Conservation (phyloP, 768 basidiomycete genomes). For the Boletus rufocinnamomeus region DNA sequence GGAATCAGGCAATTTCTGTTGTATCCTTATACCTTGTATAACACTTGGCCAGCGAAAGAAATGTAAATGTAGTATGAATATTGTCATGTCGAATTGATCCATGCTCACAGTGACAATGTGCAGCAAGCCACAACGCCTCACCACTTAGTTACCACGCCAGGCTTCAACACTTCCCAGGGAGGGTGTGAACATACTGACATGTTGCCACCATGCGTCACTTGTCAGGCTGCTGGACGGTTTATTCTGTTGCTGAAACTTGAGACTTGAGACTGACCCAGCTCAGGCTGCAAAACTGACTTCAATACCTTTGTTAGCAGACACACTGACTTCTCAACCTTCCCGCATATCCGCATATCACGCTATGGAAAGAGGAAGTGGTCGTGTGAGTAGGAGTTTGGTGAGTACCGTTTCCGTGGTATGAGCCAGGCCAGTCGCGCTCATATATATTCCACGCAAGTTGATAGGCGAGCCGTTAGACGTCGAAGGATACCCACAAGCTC, state of each 20-base stretch:
- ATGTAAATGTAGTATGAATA: not conserved
- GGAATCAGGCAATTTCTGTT: not conserved
- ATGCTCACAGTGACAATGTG: not conserved
- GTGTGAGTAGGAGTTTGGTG: slow-evolving; percentile 14
- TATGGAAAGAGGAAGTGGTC: slow-evolving; percentile 3
- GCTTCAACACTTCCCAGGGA: slow-evolving; percentile 16
- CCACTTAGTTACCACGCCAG: not conserved
- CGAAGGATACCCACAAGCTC: slow-evolving; percentile 59
- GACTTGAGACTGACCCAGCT: not conserved
- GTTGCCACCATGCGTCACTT: slow-evolving; percentile 1
- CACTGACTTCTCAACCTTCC: not conserved
- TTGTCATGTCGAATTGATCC: not conserved
- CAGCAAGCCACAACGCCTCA: not conserved
- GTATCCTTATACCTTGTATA: slow-evolving; percentile 29
- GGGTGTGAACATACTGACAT: slow-evolving; percentile 4
- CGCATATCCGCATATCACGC: not conserved
- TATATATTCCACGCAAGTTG: slow-evolving; percentile 18
- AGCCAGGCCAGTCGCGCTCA: not conserved
- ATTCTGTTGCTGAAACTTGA: not conserved
- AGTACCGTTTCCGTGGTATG: not conserved
- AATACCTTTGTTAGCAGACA: not conserved
- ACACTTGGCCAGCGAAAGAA: not conserved
- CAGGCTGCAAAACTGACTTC: not conserved
- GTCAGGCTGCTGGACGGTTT: not conserved
- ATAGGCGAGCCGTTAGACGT: slow-evolving; percentile 56